A percentile compares a stretch with the other conserved stretches of the same genome.
Conservation (phyloP, 1,284 basidiomycete species). For the Tilletia caries region DNA sequence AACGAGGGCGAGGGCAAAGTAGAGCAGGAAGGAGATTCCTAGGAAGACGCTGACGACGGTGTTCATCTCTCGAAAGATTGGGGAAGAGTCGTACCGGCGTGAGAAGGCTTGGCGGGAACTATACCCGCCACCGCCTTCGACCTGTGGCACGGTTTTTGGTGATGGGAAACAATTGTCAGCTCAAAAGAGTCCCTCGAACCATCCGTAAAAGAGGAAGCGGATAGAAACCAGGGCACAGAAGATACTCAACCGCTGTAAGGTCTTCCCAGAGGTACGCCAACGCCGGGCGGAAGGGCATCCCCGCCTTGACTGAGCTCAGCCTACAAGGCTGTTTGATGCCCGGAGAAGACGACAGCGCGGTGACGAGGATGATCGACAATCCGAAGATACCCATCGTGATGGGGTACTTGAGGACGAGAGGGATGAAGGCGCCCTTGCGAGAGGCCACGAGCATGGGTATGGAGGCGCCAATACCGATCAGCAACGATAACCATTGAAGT, state of each 20-base stretch:
- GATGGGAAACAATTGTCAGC: background rate
- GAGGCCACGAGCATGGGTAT: background rate
- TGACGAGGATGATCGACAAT: background rate
- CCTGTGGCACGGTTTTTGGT: background rate
- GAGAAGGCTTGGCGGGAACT: background rate
- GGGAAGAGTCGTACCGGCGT: background rate
- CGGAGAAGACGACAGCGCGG: background rate
- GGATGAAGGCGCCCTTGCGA: background rate
- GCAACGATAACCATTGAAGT: background rate
- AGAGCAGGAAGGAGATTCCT: background rate
- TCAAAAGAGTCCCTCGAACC: background rate
- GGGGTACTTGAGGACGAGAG: background rate
- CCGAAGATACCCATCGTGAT: background rate
- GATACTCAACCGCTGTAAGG: background rate
- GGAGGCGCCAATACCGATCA: background rate
- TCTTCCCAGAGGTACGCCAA: background rate
- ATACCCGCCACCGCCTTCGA: slow-evolving; percentile 12
- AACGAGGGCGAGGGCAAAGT: background rate
- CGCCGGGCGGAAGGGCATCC: background rate
- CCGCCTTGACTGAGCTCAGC: background rate
- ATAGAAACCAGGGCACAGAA: background rate
- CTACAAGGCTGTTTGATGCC: background rate
- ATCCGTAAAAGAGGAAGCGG: background rate
- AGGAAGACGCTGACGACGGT: background rate
- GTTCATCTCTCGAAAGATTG: slow-evolving; percentile 6